phyloP scores from a whole-genome alignment of 768 basidiomycete species.

The Tulasnella calospora region DNA sequence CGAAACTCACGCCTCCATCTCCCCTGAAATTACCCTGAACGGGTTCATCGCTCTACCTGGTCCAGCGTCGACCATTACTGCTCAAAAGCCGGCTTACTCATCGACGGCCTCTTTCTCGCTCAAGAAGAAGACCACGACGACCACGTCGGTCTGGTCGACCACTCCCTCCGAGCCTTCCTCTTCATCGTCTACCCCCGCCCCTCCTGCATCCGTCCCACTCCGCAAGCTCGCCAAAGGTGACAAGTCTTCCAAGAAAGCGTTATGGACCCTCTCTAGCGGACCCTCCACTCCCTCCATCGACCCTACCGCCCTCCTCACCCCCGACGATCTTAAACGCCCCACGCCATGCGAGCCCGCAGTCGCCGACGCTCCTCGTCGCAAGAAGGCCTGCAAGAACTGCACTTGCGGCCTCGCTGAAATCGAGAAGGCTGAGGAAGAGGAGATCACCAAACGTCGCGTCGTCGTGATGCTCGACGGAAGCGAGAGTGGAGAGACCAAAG shows the following conservation, averaged over 20 bases:
- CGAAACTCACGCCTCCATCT: constrained; percentile 43
- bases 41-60: constrained; percentile 55
- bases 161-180: background rate
- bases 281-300: constrained; percentile 40
- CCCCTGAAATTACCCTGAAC: constrained; percentile 56
- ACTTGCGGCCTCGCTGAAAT: constrained; percentile 93
- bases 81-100: constrained; percentile 56
- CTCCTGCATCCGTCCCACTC: constrained; percentile 32
- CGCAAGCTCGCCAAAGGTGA: constrained; percentile 30
- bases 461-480: constrained; percentile 66
- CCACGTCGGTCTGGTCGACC: background rate
- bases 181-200: constrained; percentile 14
- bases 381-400: constrained; percentile 94
- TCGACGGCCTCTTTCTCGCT: constrained; percentile 43
- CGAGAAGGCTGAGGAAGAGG: constrained; percentile 68
- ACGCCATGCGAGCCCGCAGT: constrained; percentile 33
- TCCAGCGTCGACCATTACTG: constrained; percentile 48
- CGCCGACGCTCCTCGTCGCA: constrained; percentile 54
- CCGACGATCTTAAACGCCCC: constrained; percentile 41
- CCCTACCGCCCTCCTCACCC: constrained; percentile 39
- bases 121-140: constrained; percentile 37
- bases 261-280: constrained; percentile 42
- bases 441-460: constrained; percentile 43
- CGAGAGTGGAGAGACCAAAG: constrained; percentile 54
- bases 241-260: constrained; percentile 39